Evolutionary conservation across 148 eudicot genomes (phyloP).

Genomic region (Vaccinium myrtillus): DNA sequence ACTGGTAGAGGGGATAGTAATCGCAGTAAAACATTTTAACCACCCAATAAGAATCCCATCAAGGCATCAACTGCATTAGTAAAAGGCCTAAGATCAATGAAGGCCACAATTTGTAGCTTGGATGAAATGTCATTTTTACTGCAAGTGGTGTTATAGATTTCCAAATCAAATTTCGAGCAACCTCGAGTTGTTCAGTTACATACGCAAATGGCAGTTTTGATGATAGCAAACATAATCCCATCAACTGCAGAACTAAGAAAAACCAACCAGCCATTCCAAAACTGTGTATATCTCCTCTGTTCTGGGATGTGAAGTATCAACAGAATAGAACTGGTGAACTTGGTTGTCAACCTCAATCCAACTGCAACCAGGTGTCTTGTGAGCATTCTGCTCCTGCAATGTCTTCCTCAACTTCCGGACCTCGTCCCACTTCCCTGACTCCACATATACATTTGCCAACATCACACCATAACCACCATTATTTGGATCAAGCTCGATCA

Average conservation of each 20-base stretch:
- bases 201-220: not conserved
- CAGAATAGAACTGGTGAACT: slow-evolving; percentile 62
- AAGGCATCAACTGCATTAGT: no score
- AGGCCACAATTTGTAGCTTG: not conserved
- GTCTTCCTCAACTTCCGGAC: slow-evolving; percentile 46
- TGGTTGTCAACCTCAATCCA: slow-evolving; percentile 72
- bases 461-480: slow-evolving; percentile 67
- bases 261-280: slow-evolving; percentile 40
- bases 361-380: slow-evolving; percentile 75
- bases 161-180: not conserved
- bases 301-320: slow-evolving; percentile 59
- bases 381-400: slow-evolving; percentile 48
- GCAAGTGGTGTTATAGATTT: not conserved
- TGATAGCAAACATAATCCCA: not conserved
- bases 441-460: slow-evolving; percentile 71
- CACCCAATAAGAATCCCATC: no score
- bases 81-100: not conserved
- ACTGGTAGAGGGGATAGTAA: no score
- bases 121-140: not conserved
- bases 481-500: slow-evolving; percentile 60
- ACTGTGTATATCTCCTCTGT: slow-evolving; percentile 52
- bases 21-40: no score
- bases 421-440: slow-evolving; percentile 69
- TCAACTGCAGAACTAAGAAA: slow-evolving; percentile 11
- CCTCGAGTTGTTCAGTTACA: not conserved